phyloP scores from a whole-genome alignment of 2,329 filamentous ascomycete genomes.

The Neoscytalidium dimidiatum region DNA sequence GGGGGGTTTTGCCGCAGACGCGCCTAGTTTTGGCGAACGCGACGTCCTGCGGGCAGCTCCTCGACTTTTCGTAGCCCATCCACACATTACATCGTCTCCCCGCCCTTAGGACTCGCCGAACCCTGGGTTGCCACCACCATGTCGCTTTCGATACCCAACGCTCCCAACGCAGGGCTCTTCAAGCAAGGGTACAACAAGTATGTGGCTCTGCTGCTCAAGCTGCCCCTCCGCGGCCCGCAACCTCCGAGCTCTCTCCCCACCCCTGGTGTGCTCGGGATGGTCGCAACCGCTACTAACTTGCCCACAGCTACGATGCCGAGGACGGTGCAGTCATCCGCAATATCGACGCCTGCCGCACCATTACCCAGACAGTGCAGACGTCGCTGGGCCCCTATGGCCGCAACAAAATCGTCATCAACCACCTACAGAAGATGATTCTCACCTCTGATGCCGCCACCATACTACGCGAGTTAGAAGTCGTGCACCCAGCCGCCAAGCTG shows the following conservation, averaged over 20 bases:
- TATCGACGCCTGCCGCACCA: slow-evolving; percentile 96
- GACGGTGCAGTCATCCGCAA: slow-evolving; percentile 98
- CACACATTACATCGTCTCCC: not conserved
- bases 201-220: slow-evolving; percentile 34
- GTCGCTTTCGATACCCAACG: slow-evolving; percentile 95
- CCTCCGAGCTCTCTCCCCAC: slow-evolving; percentile 16
- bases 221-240: slow-evolving; percentile 25
- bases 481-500: slow-evolving; percentile 96
- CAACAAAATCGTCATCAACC: slow-evolving; percentile 99
- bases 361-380: slow-evolving; percentile 93
- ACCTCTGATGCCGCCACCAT: slow-evolving; percentile 98
- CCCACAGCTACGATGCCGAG: slow-evolving; percentile 88
- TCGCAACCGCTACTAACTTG: slow-evolving; percentile 35
- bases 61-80: slow-evolving; percentile 17
- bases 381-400: slow-evolving; percentile 95
- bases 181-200: slow-evolving; percentile 97
- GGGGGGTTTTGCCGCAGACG: slow-evolving; percentile 7
- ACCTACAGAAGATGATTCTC: slow-evolving; percentile 98
- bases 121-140: slow-evolving; percentile 52
- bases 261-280: not conserved
- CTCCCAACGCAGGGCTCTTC: slow-evolving; percentile 91
- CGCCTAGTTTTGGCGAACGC: slow-evolving; percentile 18
- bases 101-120: not conserved
- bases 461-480: slow-evolving; percentile 93
- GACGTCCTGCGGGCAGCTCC: slow-evolving; percentile 10